phyloP scores from a whole-genome alignment of 495 filamentous ascomycete genomes.

The Penicillium ochrochloron region DNA sequence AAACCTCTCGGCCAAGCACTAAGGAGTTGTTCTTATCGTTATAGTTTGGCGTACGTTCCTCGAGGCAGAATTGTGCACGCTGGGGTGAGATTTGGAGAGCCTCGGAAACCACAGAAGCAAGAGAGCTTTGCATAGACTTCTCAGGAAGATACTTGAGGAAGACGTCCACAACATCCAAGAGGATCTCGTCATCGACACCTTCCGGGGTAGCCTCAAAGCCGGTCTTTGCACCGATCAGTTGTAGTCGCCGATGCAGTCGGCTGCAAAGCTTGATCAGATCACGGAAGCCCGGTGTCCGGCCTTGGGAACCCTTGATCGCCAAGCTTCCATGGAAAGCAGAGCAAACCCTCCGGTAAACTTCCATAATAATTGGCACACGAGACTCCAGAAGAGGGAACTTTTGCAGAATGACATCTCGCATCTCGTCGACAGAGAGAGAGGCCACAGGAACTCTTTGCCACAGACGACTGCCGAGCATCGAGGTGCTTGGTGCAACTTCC shows the following conservation, averaged over 20 bases:
- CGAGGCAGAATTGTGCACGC: conserved; percentile 70
- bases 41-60: conserved; percentile 67
- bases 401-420: conserved; percentile 70
- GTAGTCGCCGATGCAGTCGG: conserved; percentile 65
- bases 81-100: conserved; percentile 84
- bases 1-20: conserved; percentile 68
- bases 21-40: conserved; percentile 61
- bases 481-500: conserved; percentile 57
- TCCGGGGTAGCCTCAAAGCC: conserved; percentile 77
- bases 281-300: conserved; percentile 64
- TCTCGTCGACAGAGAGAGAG: conserved; percentile 69
- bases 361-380: conserved; percentile 72
- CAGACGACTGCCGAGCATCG: conserved; percentile 76
- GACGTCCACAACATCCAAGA: conserved; percentile 86
- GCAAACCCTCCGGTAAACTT: conserved; percentile 73
- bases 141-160: conserved; percentile 82
- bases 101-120: conserved; percentile 74
- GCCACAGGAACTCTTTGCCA: conserved; percentile 77
- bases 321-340: conserved; percentile 52
- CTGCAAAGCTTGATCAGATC: conserved; percentile 91
- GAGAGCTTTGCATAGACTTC: conserved; percentile 58
- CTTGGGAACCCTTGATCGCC: conserved; percentile 51
- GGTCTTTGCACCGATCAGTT: conserved; percentile 63
- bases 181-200: conserved; percentile 77
- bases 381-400: conserved; percentile 71